A percentile compares a stretch with the other conserved stretches of the same genome.
These are phyloP conservation scores for Chlamydomonas urium DNA, from an alignment of 139 green algal genomes.

Conservation along the genomic window DNA sequence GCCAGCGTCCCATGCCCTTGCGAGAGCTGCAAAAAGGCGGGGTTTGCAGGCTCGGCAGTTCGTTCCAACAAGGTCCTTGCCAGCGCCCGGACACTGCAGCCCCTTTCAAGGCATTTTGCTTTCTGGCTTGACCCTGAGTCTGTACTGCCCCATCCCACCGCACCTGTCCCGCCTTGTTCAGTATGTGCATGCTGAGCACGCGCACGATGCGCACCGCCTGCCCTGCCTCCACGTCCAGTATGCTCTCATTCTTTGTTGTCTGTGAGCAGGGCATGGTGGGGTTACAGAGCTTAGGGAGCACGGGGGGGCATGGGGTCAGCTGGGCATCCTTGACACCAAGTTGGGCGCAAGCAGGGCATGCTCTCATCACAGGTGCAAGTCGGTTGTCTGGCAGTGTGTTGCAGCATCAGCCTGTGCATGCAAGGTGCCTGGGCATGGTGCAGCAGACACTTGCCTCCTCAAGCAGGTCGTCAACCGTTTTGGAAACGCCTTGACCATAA, in stretches of 20 bases:
- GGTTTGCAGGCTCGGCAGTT: no score
- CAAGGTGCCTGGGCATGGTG: neutral
- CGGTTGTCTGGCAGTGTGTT: neutral
- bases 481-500: neutral
- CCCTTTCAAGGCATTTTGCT: neutral
- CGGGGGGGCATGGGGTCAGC: neutral
- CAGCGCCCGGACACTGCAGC: no score
- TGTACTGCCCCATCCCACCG: neutral
- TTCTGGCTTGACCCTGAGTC: no score
- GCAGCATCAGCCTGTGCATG: neutral
- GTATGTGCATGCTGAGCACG: conserved; percentile 27
- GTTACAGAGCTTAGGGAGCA: neutral
- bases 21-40: no score
- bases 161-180: conserved; percentile 27
- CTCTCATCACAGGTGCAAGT: neutral
- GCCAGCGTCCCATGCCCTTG: no score
- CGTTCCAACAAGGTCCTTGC: no score
- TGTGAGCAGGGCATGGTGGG: no score
- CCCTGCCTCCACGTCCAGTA: conserved; percentile 25
- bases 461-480: conserved; percentile 3
- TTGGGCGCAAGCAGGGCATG: neutral
- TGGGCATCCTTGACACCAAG: neutral
- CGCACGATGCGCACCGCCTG: conserved; percentile 26
- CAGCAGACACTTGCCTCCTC: conserved; percentile 4
- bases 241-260: conserved; percentile 19